These are phyloP conservation scores for Leptodermis oblonga DNA, from an alignment of 257 asterid species.

Conservation along the genomic window DNA sequence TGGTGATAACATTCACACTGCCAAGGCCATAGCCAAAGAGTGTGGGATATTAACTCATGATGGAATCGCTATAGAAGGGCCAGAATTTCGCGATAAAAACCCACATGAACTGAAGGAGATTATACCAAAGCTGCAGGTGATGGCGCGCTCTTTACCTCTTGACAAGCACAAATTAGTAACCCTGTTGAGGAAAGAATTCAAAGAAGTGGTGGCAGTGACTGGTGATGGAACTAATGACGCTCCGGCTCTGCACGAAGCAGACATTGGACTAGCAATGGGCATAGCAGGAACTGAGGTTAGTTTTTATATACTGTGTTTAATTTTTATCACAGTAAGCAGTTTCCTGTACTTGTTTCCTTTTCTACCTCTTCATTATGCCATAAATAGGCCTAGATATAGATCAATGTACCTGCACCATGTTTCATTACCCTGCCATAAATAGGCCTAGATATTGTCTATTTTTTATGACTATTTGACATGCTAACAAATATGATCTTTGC, in stretches of 20 bases:
- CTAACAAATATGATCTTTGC: neutral
- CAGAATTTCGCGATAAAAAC: constrained; percentile 54
- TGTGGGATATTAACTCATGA: constrained; percentile 70
- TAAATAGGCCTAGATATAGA: neutral
- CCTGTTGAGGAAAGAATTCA: constrained; percentile 48
- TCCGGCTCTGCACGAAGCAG: constrained; percentile 90
- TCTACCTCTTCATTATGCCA: neutral
- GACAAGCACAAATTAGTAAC: constrained; percentile 44
- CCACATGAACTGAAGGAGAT: constrained; percentile 53
- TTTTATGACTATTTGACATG: neutral
- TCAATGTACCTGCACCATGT: neutral
- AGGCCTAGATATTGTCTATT: too few species aligned
- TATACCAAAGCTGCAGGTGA: constrained; percentile 65
- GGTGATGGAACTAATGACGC: constrained; percentile 99
- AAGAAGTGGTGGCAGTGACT: constrained; percentile 77
- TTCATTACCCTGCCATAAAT: neutral
- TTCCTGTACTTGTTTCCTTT: neutral
- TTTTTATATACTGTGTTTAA: neutral
- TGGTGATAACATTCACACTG: constrained; percentile 80
- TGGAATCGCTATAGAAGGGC: constrained; percentile 73
- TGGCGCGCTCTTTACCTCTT: constrained; percentile 3
- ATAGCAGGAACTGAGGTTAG: constrained; percentile 90
- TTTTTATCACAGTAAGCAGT: too few species aligned
- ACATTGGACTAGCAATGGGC: constrained; percentile 95
- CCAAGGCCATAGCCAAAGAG: constrained; percentile 80